These are phyloP conservation scores for Xylariales sp. DNA, from an alignment of 2,329 filamentous ascomycete species.

Conservation along the genomic window DNA sequence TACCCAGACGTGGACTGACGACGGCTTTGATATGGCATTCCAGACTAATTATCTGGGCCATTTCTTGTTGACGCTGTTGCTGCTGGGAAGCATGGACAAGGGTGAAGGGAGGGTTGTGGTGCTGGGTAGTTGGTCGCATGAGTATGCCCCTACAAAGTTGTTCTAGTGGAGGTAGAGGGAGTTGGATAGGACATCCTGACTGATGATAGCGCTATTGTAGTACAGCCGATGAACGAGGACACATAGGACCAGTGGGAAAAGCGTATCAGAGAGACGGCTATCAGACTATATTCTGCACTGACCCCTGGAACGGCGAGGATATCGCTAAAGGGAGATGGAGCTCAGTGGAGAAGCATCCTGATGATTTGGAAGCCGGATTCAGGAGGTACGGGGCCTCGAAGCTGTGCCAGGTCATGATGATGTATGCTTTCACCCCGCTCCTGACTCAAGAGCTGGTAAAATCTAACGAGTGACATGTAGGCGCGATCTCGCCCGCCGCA, in stretches of 20 bases:
- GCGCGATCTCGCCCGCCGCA: slow-evolving; percentile 24
- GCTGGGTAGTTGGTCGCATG: slow-evolving; percentile 27
- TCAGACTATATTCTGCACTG: slow-evolving; percentile 18
- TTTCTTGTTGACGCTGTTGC: slow-evolving; percentile 27
- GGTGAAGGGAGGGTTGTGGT: slow-evolving; percentile 26
- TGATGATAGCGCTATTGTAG: not conserved
- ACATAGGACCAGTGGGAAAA: slow-evolving; percentile 5
- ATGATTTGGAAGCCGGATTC: slow-evolving; percentile 16
- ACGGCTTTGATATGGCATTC: slow-evolving; percentile 30
- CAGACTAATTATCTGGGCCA: slow-evolving; percentile 28
- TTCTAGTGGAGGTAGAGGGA: no score
- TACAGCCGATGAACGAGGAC: slow-evolving; percentile 1
- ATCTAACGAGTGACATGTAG: no score
- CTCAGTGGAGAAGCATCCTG: slow-evolving; percentile 17
- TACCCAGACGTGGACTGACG: slow-evolving; percentile 24
- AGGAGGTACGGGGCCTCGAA: slow-evolving; percentile 29
- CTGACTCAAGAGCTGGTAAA: no score
- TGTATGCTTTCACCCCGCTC: slow-evolving; percentile 26
- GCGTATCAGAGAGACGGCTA: slow-evolving; percentile 18
- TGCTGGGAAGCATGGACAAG: slow-evolving; percentile 30
- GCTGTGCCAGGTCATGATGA: slow-evolving; percentile 28
- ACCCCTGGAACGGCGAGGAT: slow-evolving; percentile 15
- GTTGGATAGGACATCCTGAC: not conserved
- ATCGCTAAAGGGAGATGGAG: slow-evolving; percentile 24
- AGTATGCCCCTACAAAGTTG: slow-evolving; percentile 16